These are phyloP conservation scores for Didymella segeticola DNA, from an alignment of 2,329 filamentous ascomycete species.

Conservation along the genomic window DNA sequence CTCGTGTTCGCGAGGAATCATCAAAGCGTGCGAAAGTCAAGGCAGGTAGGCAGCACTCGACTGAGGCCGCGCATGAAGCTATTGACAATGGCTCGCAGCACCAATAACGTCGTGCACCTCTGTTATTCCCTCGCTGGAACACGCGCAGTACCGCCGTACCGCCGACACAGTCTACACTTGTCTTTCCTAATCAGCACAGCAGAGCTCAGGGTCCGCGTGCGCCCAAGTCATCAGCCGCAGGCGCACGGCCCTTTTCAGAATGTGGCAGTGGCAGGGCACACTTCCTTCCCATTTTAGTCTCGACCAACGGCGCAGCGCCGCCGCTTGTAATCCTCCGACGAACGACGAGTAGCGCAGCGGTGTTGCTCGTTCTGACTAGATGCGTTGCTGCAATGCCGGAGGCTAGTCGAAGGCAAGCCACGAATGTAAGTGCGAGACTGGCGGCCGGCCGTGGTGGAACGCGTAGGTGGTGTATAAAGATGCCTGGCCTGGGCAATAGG, in stretches of 20 bases:
- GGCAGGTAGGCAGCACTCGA: slow-evolving; percentile 12
- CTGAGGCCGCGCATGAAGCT: neutral
- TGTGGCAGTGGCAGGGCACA: slow-evolving; percentile 11
- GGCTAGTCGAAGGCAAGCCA: slow-evolving; percentile 17
- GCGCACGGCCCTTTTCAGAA: slow-evolving; percentile 4
- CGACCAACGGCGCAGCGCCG: slow-evolving; percentile 11
- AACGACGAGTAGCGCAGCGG: slow-evolving; percentile 10
- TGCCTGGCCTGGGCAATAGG: slow-evolving; percentile 19
- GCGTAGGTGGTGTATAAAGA: slow-evolving; percentile 16
- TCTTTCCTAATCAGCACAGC: slow-evolving; percentile 8
- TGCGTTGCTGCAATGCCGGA: slow-evolving; percentile 10
- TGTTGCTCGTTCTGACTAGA: slow-evolving; percentile 16
- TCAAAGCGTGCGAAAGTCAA: neutral
- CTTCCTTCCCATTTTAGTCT: slow-evolving; percentile 11
- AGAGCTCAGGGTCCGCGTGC: slow-evolving; percentile 8
- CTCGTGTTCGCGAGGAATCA: slow-evolving; percentile 1
- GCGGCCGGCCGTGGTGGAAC: slow-evolving; percentile 9
- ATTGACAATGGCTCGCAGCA: neutral
- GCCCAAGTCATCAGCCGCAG: slow-evolving; percentile 14
- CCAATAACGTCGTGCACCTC: slow-evolving; percentile 1
- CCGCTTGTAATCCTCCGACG: slow-evolving; percentile 18
- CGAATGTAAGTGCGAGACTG: slow-evolving; percentile 12
- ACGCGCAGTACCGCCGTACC: slow-evolving; percentile 2
- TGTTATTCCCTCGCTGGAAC: slow-evolving; percentile 3
- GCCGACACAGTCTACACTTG: slow-evolving; percentile 2